Base-by-base conservation (phyloP, 768 basidiomycete species). In the Russula sp. region DNA sequence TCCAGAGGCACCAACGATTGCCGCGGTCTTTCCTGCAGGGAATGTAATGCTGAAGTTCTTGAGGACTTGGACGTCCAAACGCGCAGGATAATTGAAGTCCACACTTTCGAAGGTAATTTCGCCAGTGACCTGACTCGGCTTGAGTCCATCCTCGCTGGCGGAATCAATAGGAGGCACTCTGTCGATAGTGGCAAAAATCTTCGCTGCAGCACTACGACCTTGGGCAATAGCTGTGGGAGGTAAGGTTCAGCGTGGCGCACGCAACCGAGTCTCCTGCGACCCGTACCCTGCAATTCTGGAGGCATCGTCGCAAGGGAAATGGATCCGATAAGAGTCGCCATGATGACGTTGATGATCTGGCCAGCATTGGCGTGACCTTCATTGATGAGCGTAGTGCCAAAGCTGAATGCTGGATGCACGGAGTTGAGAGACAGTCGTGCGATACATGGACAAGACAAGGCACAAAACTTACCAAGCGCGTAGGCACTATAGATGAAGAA, bases 131-230 rank as follows among this genome's bases (percentile, higher is more conserved):
- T 74, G 74, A 37, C 84, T 84, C 0, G 84, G 91, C 71, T 86
- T 86, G 45, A 82, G 73, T 6, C 95, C 95, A 4, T 69, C 77
- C 0, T 82, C 77, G 61, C 83, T 74, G 2, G 87, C 80, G 5
- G 91, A 93, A 73, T 98, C 94, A 69, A 98, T 98, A 4, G 78
- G 74, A 9, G 95, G 94, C 9, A 90, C 78, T 35, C 94, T 87
- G 68, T 95, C 91, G 66, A 98, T 97, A 4, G 94, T 95, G 20
- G 82, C 77, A 71, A 80, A 96, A 6, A 98, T 78, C 72, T 96
- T 97, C n/a, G 89, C 89, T n/a, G 92, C 94, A 27, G 94, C 94
- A 16, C 84, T 90, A 65, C 85, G 84, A 37, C 83, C 94, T 65
- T 86, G 83, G 14, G 83, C 82, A 66, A 98, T 76, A 11, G 91